Conservation (phyloP, 2,329 filamentous ascomycete species). For the Coleophoma eucalyptorum region DNA sequence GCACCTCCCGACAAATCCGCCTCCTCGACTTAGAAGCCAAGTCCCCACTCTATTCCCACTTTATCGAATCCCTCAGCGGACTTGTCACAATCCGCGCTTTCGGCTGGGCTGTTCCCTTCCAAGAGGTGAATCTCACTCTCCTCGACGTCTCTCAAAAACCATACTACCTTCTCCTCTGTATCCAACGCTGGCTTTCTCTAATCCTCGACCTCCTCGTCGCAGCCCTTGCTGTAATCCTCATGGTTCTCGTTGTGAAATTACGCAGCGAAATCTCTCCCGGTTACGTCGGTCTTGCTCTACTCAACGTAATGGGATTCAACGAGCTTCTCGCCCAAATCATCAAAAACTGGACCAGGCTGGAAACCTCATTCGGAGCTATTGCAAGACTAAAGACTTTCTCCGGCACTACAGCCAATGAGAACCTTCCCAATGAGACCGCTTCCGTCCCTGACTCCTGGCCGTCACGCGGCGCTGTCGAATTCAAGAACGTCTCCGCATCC, state of each 20-base stretch:
- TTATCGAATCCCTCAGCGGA: constrained; percentile 40
- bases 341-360: constrained; percentile 49
- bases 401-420: constrained; percentile 36
- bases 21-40: constrained; percentile 39
- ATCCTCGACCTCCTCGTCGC: constrained; percentile 39
- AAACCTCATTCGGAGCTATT: constrained; percentile 53
- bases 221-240: constrained; percentile 21
- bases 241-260: constrained; percentile 5
- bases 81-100: constrained; percentile 41
- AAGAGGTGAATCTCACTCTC: too few species aligned
- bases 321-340: constrained; percentile 36
- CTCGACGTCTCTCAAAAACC: constrained; percentile 39
- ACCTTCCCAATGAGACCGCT: constrained; percentile 25
- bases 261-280: constrained; percentile 1
- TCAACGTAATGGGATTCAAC: constrained; percentile 30
- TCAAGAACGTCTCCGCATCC: constrained; percentile 7
- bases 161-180: constrained; percentile 38
- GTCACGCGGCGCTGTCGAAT: constrained; percentile 2
- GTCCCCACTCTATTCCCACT: constrained; percentile 40
- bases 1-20: constrained; percentile 42
- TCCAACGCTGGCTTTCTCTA: constrained; percentile 41
- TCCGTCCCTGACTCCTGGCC: constrained; percentile 6
- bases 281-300: constrained; percentile 31
- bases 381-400: constrained; percentile 49
- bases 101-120: constrained; percentile 28